Conservation (phyloP, 495 filamentous ascomycete species). For the Parachaetomium inaequale region DNA sequence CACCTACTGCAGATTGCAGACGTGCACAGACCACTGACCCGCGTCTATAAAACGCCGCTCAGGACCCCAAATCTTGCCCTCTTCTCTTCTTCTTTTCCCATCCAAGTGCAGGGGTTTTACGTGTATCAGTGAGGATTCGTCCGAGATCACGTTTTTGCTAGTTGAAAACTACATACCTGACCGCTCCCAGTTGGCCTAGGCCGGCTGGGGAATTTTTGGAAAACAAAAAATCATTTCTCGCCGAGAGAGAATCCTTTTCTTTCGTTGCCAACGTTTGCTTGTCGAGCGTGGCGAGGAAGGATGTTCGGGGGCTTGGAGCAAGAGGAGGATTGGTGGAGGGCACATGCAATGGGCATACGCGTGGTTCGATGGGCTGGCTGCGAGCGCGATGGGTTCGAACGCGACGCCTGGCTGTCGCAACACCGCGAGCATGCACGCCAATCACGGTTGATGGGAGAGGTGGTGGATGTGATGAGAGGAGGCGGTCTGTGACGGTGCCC, state of each 20-base stretch:
- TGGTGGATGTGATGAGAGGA: neutral
- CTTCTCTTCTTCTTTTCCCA: conserved; percentile 28
- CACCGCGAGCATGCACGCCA: neutral
- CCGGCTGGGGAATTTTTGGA: conserved; percentile 37
- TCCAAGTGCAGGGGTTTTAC: conserved; percentile 47
- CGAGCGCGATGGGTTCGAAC: neutral
- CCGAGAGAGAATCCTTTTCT: conserved; percentile 12
- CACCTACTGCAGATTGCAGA: conserved; percentile 14
- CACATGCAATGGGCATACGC: neutral
- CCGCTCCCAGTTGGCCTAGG: conserved; percentile 37
- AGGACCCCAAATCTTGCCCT: conserved; percentile 9
- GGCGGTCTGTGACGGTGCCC: conserved; percentile 1
- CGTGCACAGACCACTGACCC: conserved; percentile 24
- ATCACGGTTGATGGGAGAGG: neutral
- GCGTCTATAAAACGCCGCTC: conserved; percentile 19
- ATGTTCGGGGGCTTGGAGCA: neutral
- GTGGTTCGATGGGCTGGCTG: neutral
- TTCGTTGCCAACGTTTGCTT: conserved; percentile 32
- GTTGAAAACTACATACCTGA: conserved; percentile 56
- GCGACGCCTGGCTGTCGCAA: neutral
- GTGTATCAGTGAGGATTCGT: conserved; percentile 55
- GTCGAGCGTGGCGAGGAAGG: conserved; percentile 31
- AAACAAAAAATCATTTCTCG: conserved; percentile 18
- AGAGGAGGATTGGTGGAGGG: neutral
- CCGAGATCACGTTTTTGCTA: conserved; percentile 56